Evolutionary conservation across 2,329 filamentous ascomycete species (phyloP).

Genomic region (Verticillium alfalfae): DNA sequence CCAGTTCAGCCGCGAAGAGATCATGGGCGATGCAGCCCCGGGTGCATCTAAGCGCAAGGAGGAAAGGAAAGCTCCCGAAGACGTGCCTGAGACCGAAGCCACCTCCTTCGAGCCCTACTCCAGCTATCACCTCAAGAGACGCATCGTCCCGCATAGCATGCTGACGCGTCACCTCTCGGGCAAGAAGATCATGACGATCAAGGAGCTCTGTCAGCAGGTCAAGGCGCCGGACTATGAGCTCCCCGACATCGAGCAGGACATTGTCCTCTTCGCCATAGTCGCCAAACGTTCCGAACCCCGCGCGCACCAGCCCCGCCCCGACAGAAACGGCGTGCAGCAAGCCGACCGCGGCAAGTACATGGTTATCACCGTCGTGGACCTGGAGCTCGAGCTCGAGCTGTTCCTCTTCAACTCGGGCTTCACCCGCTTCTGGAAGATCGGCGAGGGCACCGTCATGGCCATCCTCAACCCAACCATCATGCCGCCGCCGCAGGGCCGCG

Average conservation of each 20-base stretch:
- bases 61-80: slow-evolving; percentile 19
- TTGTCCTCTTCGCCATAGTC: slow-evolving; percentile 83
- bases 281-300: slow-evolving; percentile 83
- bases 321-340: slow-evolving; percentile 37
- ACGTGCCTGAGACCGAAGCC: slow-evolving; percentile 39
- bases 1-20: slow-evolving; percentile 59
- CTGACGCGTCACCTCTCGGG: slow-evolving; percentile 72
- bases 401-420: slow-evolving; percentile 91
- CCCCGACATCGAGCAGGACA: slow-evolving; percentile 78
- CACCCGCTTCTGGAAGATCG: slow-evolving; percentile 89
- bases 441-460: slow-evolving; percentile 82
- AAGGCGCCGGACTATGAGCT: slow-evolving; percentile 79
- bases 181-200: slow-evolving; percentile 73
- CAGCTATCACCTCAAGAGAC: slow-evolving; percentile 72
- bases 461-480: slow-evolving; percentile 89
- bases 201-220: slow-evolving; percentile 74
- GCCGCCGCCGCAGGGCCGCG: slow-evolving; percentile 71
- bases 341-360: slow-evolving; percentile 79
- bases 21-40: slow-evolving; percentile 34
- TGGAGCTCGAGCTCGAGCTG: slow-evolving; percentile 86
- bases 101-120: slow-evolving; percentile 83
- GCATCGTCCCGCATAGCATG: slow-evolving; percentile 75
- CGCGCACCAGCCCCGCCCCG: slow-evolving; percentile 41
- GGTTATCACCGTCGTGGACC: slow-evolving; percentile 79
- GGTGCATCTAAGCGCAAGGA: slow-evolving; percentile 13